Conservation (phyloP, 1,284 basidiomycete genomes). For the Marasmius sp. region DNA sequence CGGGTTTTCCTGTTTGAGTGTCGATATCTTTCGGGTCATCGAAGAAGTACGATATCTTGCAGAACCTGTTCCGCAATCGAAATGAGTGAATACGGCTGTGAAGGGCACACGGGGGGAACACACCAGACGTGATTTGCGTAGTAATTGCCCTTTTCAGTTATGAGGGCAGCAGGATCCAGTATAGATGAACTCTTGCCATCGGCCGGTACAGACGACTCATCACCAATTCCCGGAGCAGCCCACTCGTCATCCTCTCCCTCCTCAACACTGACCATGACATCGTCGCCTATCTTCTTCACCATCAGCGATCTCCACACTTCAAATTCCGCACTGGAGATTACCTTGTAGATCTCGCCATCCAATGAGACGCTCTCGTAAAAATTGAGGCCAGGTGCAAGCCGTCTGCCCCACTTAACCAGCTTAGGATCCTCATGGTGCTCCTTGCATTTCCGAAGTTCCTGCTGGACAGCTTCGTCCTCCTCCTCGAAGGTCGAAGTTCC, state of each 20-base stretch:
- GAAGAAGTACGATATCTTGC: slow-evolving; percentile 59
- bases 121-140: slow-evolving; percentile 52
- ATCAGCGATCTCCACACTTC: not conserved
- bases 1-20: slow-evolving; percentile 11
- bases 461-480: slow-evolving; percentile 21
- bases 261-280: slow-evolving; percentile 58
- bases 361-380: slow-evolving; percentile 47
- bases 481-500: slow-evolving; percentile 20
- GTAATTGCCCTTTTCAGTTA: slow-evolving; percentile 24
- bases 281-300: slow-evolving; percentile 50
- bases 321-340: slow-evolving; percentile 21
- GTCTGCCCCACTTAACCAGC: slow-evolving; percentile 48
- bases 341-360: slow-evolving; percentile 55
- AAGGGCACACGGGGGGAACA: slow-evolving; percentile 9
- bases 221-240: not conserved
- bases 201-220: not conserved
- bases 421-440: slow-evolving; percentile 45
- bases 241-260: slow-evolving; percentile 36
- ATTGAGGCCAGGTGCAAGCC: slow-evolving; percentile 1
- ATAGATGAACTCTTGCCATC: slow-evolving; percentile 33
- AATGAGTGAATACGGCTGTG: not conserved
- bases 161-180: slow-evolving; percentile 28
- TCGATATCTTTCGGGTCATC: slow-evolving; percentile 29
- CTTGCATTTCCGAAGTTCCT: slow-evolving; percentile 24
- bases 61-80: slow-evolving; percentile 48